Percentiles rank a stretch among this genome's conserved stretches.
Evolutionary conservation across 441 rosid species (phyloP).

Genomic region (Manihot esculenta): DNA sequence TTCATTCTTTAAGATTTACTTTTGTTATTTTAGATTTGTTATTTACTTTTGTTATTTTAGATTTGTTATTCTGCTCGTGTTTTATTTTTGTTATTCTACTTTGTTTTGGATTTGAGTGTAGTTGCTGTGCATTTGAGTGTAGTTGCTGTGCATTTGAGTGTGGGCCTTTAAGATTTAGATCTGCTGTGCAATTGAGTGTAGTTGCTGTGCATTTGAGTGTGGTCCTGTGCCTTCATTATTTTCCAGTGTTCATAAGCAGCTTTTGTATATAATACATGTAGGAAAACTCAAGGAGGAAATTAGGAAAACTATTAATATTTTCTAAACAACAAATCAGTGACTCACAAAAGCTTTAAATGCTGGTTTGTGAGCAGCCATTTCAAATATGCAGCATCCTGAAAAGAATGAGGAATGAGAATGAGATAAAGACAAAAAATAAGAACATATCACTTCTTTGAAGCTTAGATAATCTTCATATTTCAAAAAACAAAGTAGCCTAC

Average conservation of each 20-base stretch:
- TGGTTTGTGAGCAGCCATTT: constrained; percentile 85
- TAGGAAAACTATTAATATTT: background rate
- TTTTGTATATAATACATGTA: background rate
- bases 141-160: too few relatives aligned
- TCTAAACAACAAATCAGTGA: constrained; percentile 13
- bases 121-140: too few relatives aligned
- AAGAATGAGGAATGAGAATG: constrained; percentile 11
- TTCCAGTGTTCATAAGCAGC: constrained; percentile 51
- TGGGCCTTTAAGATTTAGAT: too few relatives aligned
- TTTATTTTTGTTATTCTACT: too few relatives aligned
- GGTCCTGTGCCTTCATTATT: too few relatives aligned
- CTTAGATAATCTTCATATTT: background rate
- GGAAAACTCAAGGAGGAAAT: background rate
- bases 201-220: too few relatives aligned
- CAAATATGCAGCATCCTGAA: constrained; percentile 95
- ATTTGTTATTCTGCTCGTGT: too few relatives aligned
- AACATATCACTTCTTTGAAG: background rate
- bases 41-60: too few relatives aligned
- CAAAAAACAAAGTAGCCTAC: constrained; percentile 33
- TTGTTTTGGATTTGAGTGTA: too few relatives aligned
- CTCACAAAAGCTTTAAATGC: constrained; percentile 97
- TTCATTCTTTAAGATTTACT: too few relatives aligned
- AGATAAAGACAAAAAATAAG: constrained; percentile 6
- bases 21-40: too few relatives aligned
- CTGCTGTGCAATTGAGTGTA: too few relatives aligned